Percentiles rank a stretch among this genome's conserved stretches.
phyloP scores from a whole-genome alignment of 2,329 filamentous ascomycete genomes.

The Cytospora paraplurivora region DNA sequence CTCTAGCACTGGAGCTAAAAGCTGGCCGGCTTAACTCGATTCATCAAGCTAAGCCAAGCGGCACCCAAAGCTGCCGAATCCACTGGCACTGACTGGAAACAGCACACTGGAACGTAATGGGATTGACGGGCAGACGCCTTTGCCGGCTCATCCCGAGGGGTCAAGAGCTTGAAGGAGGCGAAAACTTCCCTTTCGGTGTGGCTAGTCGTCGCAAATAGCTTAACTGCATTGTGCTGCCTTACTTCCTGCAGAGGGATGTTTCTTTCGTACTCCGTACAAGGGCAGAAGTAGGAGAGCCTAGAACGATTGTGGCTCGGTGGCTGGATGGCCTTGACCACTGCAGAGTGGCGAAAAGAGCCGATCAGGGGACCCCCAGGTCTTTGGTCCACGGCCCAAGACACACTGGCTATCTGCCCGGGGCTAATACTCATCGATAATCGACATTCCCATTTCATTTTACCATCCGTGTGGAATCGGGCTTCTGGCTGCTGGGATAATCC shows the following conservation, averaged over 20 bases:
- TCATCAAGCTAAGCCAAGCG: constrained; percentile 7
- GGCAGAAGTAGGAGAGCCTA: constrained; percentile 24
- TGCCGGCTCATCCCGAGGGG: not conserved
- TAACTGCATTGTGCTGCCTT: not conserved
- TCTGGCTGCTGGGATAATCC: constrained; percentile 20
- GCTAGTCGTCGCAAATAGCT: not conserved
- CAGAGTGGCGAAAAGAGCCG: constrained; percentile 25
- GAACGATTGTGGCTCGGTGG: constrained; percentile 33
- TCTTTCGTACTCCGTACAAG: constrained; percentile 4
- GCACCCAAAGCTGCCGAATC: constrained; percentile 4
- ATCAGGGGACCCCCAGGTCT: constrained; percentile 20
- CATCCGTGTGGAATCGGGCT: constrained; percentile 26
- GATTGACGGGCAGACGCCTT: not conserved
- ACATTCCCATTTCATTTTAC: constrained; percentile 28
- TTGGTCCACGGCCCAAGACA: constrained; percentile 10
- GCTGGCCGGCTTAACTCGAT: constrained; percentile 1
- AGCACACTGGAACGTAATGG: constrained; percentile 1
- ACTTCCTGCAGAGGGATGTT: constrained; percentile 1
- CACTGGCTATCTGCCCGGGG: constrained; percentile 16
- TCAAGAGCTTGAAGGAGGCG: not conserved
- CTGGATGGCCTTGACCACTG: constrained; percentile 15
- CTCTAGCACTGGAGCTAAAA: constrained; percentile 18
- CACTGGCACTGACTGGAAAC: constrained; percentile 2
- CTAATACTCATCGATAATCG: constrained; percentile 25
- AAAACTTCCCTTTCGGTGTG: not conserved